These are phyloP conservation scores for Acanthamoeba comandoni DNA, from an alignment of 208 protist genomes.

Conservation along the genomic window DNA sequence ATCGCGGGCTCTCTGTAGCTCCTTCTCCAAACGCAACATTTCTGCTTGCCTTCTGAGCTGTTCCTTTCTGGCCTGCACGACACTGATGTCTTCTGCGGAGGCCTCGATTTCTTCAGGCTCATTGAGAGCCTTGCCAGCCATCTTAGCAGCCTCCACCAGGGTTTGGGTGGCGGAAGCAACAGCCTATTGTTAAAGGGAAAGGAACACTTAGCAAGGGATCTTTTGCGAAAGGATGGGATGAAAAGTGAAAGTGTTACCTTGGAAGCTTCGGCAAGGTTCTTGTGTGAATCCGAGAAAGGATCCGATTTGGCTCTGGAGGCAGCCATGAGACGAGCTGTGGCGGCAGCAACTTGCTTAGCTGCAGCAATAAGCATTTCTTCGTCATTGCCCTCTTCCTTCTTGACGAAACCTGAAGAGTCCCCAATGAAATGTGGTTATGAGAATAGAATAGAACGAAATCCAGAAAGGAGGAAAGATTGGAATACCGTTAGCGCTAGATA, in stretches of 20 bases:
- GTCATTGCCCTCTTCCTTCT: constrained; percentile 70
- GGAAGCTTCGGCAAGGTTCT: constrained; percentile 60
- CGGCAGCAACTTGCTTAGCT: constrained; percentile 54
- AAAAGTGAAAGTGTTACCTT: no score
- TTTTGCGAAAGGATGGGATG: no score
- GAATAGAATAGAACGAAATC: no score
- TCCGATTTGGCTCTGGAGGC: constrained; percentile 73
- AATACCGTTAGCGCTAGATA: constrained; percentile 72
- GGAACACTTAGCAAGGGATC: no score
- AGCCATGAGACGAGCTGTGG: constrained; percentile 70
- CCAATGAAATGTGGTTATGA: no score
- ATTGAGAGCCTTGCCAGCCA: constrained; percentile 61
- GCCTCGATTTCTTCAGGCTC: constrained; percentile 48
- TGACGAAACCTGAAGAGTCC: no score
- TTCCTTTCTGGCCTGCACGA: constrained; percentile 46
- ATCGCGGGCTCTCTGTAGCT: constrained; percentile 32
- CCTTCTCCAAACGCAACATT: constrained; percentile 70
- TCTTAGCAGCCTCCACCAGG: constrained; percentile 70
- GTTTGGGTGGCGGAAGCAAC: constrained; percentile 66
- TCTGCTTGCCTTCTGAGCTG: constrained; percentile 62
- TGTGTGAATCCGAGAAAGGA: constrained; percentile 68
- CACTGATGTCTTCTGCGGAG: constrained; percentile 55
- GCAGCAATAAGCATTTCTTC: constrained; percentile 74
- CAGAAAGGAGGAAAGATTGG: no score
- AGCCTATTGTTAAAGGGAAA: no score